Conservation (phyloP, 805 yeast genomes). For the Ogataea pini region DNA sequence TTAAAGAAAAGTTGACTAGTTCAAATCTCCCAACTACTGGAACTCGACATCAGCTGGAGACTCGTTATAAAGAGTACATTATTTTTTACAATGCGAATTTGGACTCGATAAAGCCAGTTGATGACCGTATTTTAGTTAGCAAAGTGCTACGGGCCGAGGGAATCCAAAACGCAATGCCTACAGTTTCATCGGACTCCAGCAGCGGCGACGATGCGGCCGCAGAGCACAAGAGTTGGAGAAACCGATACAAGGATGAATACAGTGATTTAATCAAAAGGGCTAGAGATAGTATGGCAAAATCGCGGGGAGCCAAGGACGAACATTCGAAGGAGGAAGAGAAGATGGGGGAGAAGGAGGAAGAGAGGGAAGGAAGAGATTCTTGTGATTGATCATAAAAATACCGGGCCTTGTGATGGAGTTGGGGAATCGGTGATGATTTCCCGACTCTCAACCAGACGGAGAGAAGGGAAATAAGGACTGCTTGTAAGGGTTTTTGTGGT, state of each 20-base stretch:
- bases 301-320: constrained; percentile 4
- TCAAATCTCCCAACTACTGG: constrained; percentile 65
- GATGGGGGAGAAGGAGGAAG: not conserved
- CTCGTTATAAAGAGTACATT: constrained; percentile 75
- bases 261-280: constrained; percentile 30
- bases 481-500: constrained; percentile 9
- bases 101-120: constrained; percentile 67
- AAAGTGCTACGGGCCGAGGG: constrained; percentile 70
- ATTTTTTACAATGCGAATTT: constrained; percentile 78
- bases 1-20: constrained; percentile 58
- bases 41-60: constrained; percentile 59
- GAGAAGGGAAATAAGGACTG: constrained; percentile 41
- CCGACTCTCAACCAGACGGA: constrained; percentile 46
- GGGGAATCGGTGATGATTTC: constrained; percentile 11
- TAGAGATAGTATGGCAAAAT: constrained; percentile 16
- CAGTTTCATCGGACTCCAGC: constrained; percentile 15
- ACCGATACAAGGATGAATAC: constrained; percentile 27
- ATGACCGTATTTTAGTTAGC: constrained; percentile 54
- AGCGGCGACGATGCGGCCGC: constrained; percentile 24
- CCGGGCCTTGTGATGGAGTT: not conserved
- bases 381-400: not conserved
- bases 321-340: not conserved
- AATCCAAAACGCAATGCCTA: constrained; percentile 23
- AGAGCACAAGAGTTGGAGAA: constrained; percentile 27
- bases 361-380: too few species aligned